Evolutionary conservation across 2,329 filamentous ascomycete genomes (phyloP).

Genomic region (Verticillium zaregamsianum): DNA sequence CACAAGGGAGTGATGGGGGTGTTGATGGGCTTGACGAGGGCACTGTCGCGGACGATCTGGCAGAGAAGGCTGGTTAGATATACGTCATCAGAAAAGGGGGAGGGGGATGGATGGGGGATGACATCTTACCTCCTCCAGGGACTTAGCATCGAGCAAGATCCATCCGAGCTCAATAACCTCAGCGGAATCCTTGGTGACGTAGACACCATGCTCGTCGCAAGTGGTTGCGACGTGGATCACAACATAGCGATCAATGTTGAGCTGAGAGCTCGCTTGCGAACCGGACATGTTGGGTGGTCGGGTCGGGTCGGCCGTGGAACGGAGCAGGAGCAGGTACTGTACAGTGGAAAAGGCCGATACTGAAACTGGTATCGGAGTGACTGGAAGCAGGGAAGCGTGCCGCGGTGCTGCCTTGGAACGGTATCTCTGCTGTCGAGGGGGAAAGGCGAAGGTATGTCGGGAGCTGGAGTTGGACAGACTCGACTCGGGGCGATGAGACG

Average conservation of each 20-base stretch:
- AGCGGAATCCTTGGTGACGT: constrained; percentile 98
- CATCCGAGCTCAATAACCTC: constrained; percentile 99
- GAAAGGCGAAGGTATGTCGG: background rate
- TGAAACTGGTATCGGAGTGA: constrained; percentile 11
- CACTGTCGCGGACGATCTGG: constrained; percentile 89
- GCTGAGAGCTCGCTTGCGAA: constrained; percentile 47
- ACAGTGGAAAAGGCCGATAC: background rate
- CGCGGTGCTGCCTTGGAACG: constrained; percentile 2
- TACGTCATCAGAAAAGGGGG: constrained; percentile 10
- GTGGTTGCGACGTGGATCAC: constrained; percentile 98
- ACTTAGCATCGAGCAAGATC: constrained; percentile 91
- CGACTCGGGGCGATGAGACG: background rate
- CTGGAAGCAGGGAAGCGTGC: constrained; percentile 8
- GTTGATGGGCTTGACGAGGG: constrained; percentile 97
- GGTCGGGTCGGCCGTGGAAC: background rate
- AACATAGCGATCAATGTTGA: constrained; percentile 90
- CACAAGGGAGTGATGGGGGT: constrained; percentile 97
- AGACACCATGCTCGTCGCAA: constrained; percentile 98
- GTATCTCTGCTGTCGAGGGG: background rate
- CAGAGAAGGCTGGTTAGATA: constrained; percentile 13
- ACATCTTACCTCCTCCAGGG: constrained; percentile 78
- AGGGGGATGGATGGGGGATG: background rate
- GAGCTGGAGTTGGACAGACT: background rate
- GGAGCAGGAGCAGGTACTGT: background rate
- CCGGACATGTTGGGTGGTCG: constrained; percentile 32